Conservation (phyloP, 768 basidiomycete species). For the Suillus cothurnatus region DNA sequence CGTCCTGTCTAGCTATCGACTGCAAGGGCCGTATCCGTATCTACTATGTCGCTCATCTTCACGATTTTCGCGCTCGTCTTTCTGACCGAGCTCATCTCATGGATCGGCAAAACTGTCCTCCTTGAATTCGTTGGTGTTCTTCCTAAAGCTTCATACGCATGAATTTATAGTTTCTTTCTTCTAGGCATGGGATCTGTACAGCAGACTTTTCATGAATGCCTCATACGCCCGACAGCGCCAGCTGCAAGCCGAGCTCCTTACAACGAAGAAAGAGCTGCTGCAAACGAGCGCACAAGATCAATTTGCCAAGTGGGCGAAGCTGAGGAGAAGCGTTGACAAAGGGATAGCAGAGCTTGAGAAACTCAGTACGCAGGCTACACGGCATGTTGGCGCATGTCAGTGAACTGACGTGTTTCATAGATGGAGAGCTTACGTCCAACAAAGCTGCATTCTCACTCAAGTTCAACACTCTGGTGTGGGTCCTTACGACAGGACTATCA, state of each 20-base stretch:
- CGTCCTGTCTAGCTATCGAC: no score
- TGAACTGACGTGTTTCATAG: conserved; percentile 41
- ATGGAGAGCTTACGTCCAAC: conserved; percentile 61
- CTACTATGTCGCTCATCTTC: conserved; percentile 73
- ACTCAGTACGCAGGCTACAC: conserved; percentile 65
- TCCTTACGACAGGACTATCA: conserved; percentile 85
- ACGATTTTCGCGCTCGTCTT: conserved; percentile 84
- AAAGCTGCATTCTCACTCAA: conserved; percentile 65
- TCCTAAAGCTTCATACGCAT: conserved; percentile 8
- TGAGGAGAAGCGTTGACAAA: conserved; percentile 89
- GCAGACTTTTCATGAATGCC: conserved; percentile 61
- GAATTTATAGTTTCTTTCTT: conserved; percentile 5
- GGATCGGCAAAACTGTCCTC: conserved; percentile 87
- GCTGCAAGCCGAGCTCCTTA: conserved; percentile 80
- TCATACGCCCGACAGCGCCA: conserved; percentile 59
- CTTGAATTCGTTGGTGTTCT: conserved; percentile 68
- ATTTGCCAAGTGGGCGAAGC: conserved; percentile 98
- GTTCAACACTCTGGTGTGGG: conserved; percentile 78
- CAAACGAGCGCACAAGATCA: conserved; percentile 95
- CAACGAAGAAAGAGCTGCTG: conserved; percentile 80
- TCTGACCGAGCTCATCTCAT: conserved; percentile 79
- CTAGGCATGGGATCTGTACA: conserved; percentile 78
- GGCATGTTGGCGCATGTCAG: conserved; percentile 5
- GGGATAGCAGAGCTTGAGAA: conserved; percentile 88
- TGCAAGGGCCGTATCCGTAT: neutral